phyloP scores from a whole-genome alignment of 2,329 filamentous ascomycete genomes.

The Paecilomyces variotii region DNA sequence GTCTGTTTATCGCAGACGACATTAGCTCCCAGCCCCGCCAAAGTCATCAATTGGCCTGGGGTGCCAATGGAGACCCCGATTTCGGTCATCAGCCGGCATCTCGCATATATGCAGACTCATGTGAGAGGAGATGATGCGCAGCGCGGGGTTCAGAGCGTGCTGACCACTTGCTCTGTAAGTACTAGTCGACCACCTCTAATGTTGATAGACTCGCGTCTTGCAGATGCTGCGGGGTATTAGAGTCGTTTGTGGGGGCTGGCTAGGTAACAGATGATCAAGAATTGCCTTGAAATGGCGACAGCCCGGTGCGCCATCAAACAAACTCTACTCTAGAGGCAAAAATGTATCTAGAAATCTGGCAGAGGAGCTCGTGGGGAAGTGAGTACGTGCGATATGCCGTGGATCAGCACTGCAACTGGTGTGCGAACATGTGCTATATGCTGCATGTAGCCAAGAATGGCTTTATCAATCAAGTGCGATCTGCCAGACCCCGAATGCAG shows the following conservation, averaged over 20 bases:
- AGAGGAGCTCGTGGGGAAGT: background rate
- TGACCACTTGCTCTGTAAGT: background rate
- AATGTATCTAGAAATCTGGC: background rate
- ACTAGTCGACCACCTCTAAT: background rate
- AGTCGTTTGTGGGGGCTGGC: background rate
- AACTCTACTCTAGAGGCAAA: background rate
- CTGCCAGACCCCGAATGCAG: background rate
- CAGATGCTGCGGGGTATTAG: background rate
- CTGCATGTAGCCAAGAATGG: background rate
- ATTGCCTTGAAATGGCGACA: background rate
- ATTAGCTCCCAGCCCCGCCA: background rate
- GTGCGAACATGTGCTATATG: background rate
- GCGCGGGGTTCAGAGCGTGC: background rate
- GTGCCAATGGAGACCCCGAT: background rate
- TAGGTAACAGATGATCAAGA: background rate
- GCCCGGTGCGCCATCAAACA: background rate
- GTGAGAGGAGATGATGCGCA: background rate
- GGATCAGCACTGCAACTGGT: background rate
- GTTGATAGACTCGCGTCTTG: background rate
- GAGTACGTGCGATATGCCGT: background rate
- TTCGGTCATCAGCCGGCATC: background rate
- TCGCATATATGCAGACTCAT: background rate
- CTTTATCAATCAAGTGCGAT: background rate
- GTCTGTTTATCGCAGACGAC: background rate
- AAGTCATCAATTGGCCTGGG: background rate